Percentiles rank a stretch among this genome's conserved stretches.
phyloP scores from a whole-genome alignment of 345 rosid genomes.

The Ceriops tagal region DNA sequence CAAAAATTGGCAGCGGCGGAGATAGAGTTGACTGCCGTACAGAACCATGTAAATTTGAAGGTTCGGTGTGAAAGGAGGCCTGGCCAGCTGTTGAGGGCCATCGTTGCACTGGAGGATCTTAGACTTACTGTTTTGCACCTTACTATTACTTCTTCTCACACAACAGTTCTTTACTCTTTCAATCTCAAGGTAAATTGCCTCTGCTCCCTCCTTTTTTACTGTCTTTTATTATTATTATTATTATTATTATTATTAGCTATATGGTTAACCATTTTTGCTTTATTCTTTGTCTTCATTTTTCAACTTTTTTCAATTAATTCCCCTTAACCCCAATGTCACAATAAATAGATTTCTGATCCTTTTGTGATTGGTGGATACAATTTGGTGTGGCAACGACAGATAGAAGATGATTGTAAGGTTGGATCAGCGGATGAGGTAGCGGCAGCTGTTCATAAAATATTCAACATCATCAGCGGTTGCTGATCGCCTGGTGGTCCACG shows the following conservation, averaged over 20 bases:
- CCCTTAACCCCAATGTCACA: not conserved
- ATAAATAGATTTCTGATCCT: not conserved
- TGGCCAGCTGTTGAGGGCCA: slow-evolving; percentile 58
- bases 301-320: not conserved
- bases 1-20: slow-evolving; percentile 29
- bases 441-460: slow-evolving; percentile 57
- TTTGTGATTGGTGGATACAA: not conserved
- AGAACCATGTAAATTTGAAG: slow-evolving; percentile 59
- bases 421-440: slow-evolving; percentile 63
- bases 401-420: slow-evolving; percentile 62
- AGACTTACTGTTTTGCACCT: slow-evolving; percentile 64
- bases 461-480: slow-evolving; percentile 44
- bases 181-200: slow-evolving; percentile 57
- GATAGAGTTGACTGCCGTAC: slow-evolving; percentile 50
- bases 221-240: not conserved
- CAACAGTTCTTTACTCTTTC: slow-evolving; percentile 56
- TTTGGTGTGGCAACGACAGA: slow-evolving; percentile 30
- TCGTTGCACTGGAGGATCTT: slow-evolving; percentile 55
- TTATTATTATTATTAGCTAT: not conserved
- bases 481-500: slow-evolving; percentile 16
- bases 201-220: too few species aligned
- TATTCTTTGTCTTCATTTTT: not conserved
- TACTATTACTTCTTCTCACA: slow-evolving; percentile 47
- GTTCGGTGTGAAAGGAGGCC: slow-evolving; percentile 45
- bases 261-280: slow-evolving; percentile 2